Conservation (phyloP, 331 rosid species). For the Malus hybrid region DNA sequence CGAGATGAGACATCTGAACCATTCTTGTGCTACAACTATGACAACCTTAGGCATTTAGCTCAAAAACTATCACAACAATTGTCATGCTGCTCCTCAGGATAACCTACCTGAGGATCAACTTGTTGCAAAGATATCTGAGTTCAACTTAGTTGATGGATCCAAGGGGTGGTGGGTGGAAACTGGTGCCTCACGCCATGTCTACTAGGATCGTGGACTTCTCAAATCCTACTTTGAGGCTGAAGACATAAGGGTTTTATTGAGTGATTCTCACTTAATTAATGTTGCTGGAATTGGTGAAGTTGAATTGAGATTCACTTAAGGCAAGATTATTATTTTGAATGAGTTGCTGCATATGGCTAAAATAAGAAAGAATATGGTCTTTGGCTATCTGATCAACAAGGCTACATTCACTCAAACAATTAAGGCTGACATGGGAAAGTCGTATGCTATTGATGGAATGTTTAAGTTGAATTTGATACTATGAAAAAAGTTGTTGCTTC, state of each 20-base stretch:
- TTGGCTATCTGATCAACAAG: conserved; percentile 7
- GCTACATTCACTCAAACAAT: neutral
- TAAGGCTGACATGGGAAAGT: neutral
- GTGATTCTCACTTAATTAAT: too few species aligned
- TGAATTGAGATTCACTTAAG: conserved; percentile 4
- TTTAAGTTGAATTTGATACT: neutral
- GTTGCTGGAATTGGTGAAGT: neutral
- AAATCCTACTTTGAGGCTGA: neutral
- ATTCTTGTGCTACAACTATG: too few species aligned
- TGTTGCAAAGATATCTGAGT: neutral
- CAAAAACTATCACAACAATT: too few species aligned
- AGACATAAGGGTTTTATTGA: neutral
- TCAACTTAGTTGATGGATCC: too few species aligned
- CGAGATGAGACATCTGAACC: too few species aligned
- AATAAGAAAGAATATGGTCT: neutral
- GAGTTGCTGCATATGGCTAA: neutral
- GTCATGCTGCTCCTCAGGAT: neutral
- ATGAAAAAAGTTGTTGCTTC: neutral
- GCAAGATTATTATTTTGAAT: neutral
- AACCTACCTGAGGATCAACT: neutral
- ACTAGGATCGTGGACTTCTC: neutral
- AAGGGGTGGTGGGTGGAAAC: too few species aligned
- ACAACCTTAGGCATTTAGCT: too few species aligned
- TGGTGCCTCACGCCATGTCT: neutral
- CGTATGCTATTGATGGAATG: neutral